Conservation (phyloP, 345 rosid genomes). For the Populus alba region DNA sequence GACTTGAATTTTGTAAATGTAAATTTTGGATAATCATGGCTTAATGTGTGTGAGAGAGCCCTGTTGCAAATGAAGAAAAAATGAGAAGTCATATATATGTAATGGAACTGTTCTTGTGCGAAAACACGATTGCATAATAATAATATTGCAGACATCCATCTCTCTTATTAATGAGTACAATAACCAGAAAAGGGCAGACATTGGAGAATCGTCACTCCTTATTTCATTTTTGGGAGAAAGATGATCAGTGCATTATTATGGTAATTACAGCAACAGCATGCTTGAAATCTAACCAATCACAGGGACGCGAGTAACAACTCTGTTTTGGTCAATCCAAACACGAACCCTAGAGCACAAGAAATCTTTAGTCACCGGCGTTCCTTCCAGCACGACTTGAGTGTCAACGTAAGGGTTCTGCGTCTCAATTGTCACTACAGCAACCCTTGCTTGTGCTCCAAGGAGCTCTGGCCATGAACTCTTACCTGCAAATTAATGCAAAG, state of each 20-base stretch:
- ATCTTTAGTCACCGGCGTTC: conserved; percentile 13
- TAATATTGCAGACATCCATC: background rate
- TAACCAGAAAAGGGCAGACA: background rate
- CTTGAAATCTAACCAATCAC: background rate
- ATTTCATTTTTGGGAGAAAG: background rate
- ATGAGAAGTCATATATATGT: no score
- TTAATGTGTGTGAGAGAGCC: no score
- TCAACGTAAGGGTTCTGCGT: conserved; percentile 23
- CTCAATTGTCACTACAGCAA: conserved; percentile 20
- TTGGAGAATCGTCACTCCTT: background rate
- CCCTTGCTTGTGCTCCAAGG: conserved; percentile 18
- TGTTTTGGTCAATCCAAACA: conserved; percentile 26
- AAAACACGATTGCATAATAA: background rate
- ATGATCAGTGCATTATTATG: background rate
- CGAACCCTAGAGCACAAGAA: conserved; percentile 24
- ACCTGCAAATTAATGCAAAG: background rate
- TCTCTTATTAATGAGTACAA: background rate
- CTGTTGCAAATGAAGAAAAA: no score
- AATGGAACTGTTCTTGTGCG: background rate
- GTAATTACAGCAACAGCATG: no score
- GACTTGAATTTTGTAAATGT: no score
- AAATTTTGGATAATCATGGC: no score
- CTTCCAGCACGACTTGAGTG: conserved; percentile 25
- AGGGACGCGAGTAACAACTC: conserved; percentile 11
- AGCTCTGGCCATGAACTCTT: conserved; percentile 44